phyloP scores from a whole-genome alignment of 495 filamentous ascomycete species.

The Haplographium delicatum region DNA sequence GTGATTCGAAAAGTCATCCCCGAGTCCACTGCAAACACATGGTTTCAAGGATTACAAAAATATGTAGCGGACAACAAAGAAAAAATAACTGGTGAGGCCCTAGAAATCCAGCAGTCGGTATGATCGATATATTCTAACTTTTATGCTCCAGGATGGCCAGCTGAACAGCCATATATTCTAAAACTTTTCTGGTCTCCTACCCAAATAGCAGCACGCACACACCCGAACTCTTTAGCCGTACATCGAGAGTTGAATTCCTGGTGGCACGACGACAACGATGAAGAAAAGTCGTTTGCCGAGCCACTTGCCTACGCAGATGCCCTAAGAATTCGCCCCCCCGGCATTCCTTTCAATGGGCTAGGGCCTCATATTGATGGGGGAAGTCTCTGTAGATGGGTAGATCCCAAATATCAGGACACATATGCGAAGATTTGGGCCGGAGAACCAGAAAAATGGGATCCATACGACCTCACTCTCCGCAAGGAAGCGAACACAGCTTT shows the following conservation, averaged over 20 bases:
- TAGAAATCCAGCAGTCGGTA: too few relatives aligned
- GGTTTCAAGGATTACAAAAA: neutral
- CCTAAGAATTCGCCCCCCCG: slow-evolving; percentile 12
- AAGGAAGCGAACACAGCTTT: slow-evolving; percentile 13
- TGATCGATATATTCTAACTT: too few relatives aligned
- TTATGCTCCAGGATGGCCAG: slow-evolving; percentile 14
- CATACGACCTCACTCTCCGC: slow-evolving; percentile 10
- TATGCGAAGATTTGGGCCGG: slow-evolving; percentile 20
- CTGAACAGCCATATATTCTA: slow-evolving; percentile 14
- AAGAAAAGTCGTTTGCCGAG: neutral
- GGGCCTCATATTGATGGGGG: slow-evolving; percentile 16
- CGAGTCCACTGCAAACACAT: neutral
- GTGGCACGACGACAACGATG: slow-evolving; percentile 1
- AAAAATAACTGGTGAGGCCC: neutral
- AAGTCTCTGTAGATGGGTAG: slow-evolving; percentile 15
- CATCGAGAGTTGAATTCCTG: slow-evolving; percentile 18
- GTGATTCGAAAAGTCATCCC: neutral
- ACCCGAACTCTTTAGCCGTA: slow-evolving; percentile 19
- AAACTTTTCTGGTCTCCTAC: slow-evolving; percentile 22
- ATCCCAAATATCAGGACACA: slow-evolving; percentile 14
- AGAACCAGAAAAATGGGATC: slow-evolving; percentile 9
- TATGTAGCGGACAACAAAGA: neutral
- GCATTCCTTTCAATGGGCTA: slow-evolving; percentile 15
- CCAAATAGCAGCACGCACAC: slow-evolving; percentile 17
- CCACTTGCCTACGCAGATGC: slow-evolving; percentile 20